Evolutionary conservation across 1,284 basidiomycete species (phyloP).

Genomic region (Heterobasidion occidentale): DNA sequence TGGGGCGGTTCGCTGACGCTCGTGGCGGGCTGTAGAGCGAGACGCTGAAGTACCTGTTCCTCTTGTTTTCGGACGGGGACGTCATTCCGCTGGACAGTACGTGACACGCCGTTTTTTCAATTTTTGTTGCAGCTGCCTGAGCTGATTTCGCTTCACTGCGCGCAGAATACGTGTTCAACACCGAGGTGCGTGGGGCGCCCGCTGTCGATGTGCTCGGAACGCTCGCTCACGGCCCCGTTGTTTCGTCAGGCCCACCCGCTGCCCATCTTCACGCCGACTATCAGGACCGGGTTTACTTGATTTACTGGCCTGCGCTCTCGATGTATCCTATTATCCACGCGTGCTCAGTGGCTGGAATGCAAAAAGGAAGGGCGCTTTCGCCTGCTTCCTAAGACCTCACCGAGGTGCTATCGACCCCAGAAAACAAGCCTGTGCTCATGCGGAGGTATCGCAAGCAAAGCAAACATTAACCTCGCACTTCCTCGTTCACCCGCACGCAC

Average conservation of each 20-base stretch:
- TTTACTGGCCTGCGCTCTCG: background rate
- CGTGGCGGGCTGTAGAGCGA: slow-evolving; percentile 50
- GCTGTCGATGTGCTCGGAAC: background rate
- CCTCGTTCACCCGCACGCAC: no score
- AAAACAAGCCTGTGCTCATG: no score
- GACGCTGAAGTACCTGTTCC: slow-evolving; percentile 91
- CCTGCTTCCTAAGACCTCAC: background rate
- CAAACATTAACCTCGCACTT: no score
- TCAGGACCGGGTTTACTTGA: slow-evolving; percentile 45
- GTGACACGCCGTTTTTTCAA: slow-evolving; percentile 20
- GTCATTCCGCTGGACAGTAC: slow-evolving; percentile 68
- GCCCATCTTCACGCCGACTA: slow-evolving; percentile 51
- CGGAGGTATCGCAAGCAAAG: no score
- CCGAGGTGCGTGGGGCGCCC: slow-evolving; percentile 52
- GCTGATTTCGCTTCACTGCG: background rate
- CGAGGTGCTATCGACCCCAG: no score
- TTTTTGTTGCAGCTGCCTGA: background rate
- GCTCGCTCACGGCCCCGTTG: slow-evolving; percentile 1
- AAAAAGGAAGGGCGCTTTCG: background rate
- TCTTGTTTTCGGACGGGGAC: slow-evolving; percentile 76
- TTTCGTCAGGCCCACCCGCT: slow-evolving; percentile 53
- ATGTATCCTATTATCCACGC: background rate
- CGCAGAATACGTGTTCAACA: slow-evolving; percentile 89
- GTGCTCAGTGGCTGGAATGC: background rate
- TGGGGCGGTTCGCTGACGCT: background rate